Conservation (phyloP, 75 land plant genomes). For the Picea sitchensis region DNA sequence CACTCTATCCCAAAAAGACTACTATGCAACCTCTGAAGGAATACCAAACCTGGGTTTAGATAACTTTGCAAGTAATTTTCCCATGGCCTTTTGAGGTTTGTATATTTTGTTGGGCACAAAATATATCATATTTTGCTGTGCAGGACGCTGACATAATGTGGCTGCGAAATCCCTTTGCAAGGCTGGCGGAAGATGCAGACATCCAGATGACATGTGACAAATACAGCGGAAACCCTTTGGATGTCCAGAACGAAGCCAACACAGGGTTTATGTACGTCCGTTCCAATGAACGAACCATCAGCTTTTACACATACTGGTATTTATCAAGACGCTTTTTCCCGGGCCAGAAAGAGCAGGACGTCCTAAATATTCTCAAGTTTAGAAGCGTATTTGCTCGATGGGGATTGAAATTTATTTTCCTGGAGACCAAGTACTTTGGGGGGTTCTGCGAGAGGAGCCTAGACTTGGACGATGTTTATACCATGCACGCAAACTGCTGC, state of each 20-base stretch:
- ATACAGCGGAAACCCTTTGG: conserved; percentile 25
- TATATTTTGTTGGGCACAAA: background rate
- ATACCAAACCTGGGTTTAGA: no score
- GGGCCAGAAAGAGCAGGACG: conserved; percentile 40
- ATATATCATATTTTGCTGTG: background rate
- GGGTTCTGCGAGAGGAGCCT: conserved; percentile 34
- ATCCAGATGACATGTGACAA: conserved; percentile 35
- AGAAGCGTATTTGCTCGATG: conserved; percentile 6
- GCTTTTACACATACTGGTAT: conserved; percentile 37
- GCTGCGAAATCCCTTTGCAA: conserved; percentile 41
- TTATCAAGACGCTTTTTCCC: conserved; percentile 28
- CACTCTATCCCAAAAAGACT: no score
- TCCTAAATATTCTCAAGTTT: conserved; percentile 23
- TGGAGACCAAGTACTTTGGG: conserved; percentile 32
- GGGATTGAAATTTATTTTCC: conserved; percentile 26
- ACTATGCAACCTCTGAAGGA: no score
- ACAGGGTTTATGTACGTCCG: conserved; percentile 28
- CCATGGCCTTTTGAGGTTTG: no score
- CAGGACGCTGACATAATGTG: conserved; percentile 51
- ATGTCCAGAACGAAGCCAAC: conserved; percentile 27
- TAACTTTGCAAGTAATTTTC: no score
- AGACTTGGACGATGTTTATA: conserved; percentile 18
- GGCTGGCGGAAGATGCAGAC: conserved; percentile 20
- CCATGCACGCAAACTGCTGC: conserved; percentile 42
- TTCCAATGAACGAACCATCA: conserved; percentile 30